Evolutionary conservation across 331 rosid genomes (phyloP).

Genomic region (Telfairia occidentalis): DNA sequence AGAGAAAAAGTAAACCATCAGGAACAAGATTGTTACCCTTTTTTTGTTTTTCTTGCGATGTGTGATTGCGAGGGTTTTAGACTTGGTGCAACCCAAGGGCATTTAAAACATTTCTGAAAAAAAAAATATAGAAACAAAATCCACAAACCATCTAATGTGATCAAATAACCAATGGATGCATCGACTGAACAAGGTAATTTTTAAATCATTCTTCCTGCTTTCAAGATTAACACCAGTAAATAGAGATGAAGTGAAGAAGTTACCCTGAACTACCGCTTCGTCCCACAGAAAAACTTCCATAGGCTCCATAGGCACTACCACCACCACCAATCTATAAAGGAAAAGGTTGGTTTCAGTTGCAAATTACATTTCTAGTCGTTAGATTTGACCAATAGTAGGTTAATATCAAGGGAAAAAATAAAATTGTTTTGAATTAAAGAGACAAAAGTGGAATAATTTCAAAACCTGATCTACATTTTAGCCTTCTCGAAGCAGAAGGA

Average conservation of each 20-base stretch:
- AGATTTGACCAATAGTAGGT: background rate
- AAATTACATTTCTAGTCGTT: background rate
- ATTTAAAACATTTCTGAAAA: background rate
- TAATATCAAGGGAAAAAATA: background rate
- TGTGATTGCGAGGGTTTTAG: too few relatives aligned
- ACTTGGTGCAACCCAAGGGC: too few relatives aligned
- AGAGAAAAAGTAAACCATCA: background rate
- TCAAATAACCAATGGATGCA: background rate
- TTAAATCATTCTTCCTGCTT: background rate
- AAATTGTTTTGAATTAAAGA: background rate
- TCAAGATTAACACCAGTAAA: constrained; percentile 7
- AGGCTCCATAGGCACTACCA: constrained; percentile 69
- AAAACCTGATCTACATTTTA: background rate
- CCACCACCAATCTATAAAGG: constrained; percentile 48
- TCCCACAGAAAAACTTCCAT: constrained; percentile 75
- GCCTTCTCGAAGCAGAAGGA: background rate
- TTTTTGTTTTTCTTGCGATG: too few relatives aligned
- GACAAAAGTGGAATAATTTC: background rate
- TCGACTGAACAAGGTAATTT: background rate
- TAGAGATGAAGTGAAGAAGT: constrained; percentile 21
- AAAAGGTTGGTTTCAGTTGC: constrained; percentile 9
- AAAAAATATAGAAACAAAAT: background rate
- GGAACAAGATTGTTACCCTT: background rate
- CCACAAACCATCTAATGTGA: background rate
- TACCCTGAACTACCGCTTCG: constrained; percentile 73